A percentile compares a stretch with the other conserved stretches of the same genome.
Evolutionary conservation across 2,329 filamentous ascomycete species (phyloP).

Genomic region (Aspergillus viridinutans): DNA sequence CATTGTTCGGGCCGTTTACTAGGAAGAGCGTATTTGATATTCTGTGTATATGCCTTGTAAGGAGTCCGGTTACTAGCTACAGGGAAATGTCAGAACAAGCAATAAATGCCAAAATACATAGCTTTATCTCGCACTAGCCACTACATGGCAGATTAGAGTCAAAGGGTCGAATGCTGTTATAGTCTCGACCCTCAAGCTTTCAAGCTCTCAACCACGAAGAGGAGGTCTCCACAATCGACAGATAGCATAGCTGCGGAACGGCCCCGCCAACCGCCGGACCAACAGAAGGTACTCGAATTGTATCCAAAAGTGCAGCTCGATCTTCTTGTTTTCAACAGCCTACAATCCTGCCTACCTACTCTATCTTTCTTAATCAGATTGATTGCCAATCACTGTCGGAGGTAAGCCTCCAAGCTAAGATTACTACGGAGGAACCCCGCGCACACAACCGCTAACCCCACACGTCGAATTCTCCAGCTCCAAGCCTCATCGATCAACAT

Average conservation of each 20-base stretch:
- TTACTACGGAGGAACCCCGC: not conserved
- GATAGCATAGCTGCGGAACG: not conserved
- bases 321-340: not conserved
- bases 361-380: not conserved
- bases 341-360: not conserved
- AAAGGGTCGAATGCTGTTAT: too few relatives aligned
- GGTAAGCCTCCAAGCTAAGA: not conserved
- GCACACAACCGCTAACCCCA: not conserved
- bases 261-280: conserved; percentile 3
- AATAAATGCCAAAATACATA: not conserved
- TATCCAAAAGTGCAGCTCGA: not conserved
- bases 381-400: not conserved
- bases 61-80: not conserved
- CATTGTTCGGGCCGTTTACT: not conserved
- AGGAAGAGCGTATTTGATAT: not conserved
- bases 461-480: not conserved
- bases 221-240: not conserved
- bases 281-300: conserved; percentile 6
- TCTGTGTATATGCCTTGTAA: not conserved
- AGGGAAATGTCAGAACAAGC: not conserved
- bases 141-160: too few relatives aligned
- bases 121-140: too few relatives aligned
- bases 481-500: conserved; percentile 1
- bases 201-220: not conserved
- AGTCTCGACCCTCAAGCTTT: too few relatives aligned